Conservation (phyloP, 2,329 filamentous ascomycete genomes). For the Beauveria sp. region DNA sequence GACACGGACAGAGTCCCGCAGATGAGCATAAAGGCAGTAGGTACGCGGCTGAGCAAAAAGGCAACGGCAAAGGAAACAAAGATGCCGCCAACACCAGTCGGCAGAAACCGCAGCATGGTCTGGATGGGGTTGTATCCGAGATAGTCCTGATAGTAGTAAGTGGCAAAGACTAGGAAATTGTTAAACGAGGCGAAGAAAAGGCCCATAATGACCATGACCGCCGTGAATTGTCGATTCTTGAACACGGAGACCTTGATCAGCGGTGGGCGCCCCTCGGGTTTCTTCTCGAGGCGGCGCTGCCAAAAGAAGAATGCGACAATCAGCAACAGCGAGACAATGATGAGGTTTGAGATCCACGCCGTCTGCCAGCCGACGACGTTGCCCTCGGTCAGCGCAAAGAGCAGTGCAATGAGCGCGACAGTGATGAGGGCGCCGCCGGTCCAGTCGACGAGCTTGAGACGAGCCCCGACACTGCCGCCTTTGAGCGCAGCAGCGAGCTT, state of each 20-base stretch:
- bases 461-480: slow-evolving; percentile 19
- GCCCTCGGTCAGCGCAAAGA: slow-evolving; percentile 62
- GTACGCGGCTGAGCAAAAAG: slow-evolving; percentile 48
- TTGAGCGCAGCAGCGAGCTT: slow-evolving; percentile 6
- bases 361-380: slow-evolving; percentile 61
- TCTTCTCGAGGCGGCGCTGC: slow-evolving; percentile 41
- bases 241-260: slow-evolving; percentile 64
- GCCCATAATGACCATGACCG: slow-evolving; percentile 57
- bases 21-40: slow-evolving; percentile 49
- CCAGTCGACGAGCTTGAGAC: slow-evolving; percentile 53
- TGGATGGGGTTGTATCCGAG: slow-evolving; percentile 54
- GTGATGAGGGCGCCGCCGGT: slow-evolving; percentile 58
- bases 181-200: slow-evolving; percentile 63
- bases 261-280: slow-evolving; percentile 34
- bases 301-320: slow-evolving; percentile 51
- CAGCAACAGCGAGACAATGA: slow-evolving; percentile 50
- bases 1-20: slow-evolving; percentile 50
- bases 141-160: slow-evolving; percentile 64
- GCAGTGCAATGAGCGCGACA: slow-evolving; percentile 50
- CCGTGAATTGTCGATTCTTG: slow-evolving; percentile 49
- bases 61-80: slow-evolving; percentile 50
- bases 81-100: slow-evolving; percentile 53
- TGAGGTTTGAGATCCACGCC: slow-evolving; percentile 53
- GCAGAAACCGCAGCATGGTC: slow-evolving; percentile 62
- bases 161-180: slow-evolving; percentile 59